Percentiles rank a stretch among this genome's conserved stretches.
Evolutionary conservation across 768 basidiomycete species (phyloP).

Genomic region (Lactifluus piperatus): DNA sequence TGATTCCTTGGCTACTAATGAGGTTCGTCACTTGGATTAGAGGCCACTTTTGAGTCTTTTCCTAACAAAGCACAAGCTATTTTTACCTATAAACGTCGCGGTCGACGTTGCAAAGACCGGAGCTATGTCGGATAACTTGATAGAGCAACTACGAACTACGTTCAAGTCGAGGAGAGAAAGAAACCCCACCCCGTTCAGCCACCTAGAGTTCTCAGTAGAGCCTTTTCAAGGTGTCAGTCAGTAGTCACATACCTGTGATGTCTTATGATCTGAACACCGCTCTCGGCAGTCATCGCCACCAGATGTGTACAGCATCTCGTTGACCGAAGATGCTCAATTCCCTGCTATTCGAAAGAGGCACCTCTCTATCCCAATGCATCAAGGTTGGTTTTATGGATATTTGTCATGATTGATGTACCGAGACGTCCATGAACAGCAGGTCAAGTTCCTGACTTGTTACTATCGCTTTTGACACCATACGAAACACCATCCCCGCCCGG

Average conservation of each 20-base stretch:
- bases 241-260: slow-evolving; percentile 5
- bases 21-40: slow-evolving; percentile 6
- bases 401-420: neutral
- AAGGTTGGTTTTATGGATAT: slow-evolving; percentile 4
- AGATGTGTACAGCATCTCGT: slow-evolving; percentile 9
- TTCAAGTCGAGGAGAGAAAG: slow-evolving; percentile 10
- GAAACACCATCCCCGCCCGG: slow-evolving; percentile 33
- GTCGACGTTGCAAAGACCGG: neutral
- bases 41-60: neutral
- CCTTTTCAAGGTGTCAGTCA: slow-evolving; percentile 14
- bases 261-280: slow-evolving; percentile 4
- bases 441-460: slow-evolving; percentile 27
- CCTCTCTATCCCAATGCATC: slow-evolving; percentile 14
- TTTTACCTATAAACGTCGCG: slow-evolving; percentile 12
- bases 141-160: neutral
- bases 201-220: slow-evolving; percentile 10
- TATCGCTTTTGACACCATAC: slow-evolving; percentile 36
- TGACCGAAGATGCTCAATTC: neutral
- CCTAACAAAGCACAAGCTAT: slow-evolving; percentile 9
- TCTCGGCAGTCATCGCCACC: neutral
- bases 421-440: slow-evolving; percentile 4
- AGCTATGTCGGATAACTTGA: neutral
- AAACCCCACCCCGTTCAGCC: slow-evolving; percentile 1
- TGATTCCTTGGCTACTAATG: slow-evolving; percentile 4
- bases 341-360: slow-evolving; percentile 9